phyloP scores from a whole-genome alignment of 768 basidiomycete genomes.

The Trametes gibbosa region DNA sequence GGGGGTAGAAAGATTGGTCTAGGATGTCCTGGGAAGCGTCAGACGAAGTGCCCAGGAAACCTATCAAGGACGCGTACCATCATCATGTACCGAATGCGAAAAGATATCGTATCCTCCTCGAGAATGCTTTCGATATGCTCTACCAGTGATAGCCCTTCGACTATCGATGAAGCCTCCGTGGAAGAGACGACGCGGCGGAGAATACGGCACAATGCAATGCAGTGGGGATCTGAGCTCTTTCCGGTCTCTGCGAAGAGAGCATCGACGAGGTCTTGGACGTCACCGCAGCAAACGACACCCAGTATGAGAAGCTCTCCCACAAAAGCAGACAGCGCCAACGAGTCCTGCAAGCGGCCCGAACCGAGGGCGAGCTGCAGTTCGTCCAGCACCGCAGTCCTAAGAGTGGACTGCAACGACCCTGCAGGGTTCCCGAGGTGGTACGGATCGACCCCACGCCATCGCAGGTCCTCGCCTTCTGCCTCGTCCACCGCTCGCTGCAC shows the following conservation, averaged over 20 bases:
- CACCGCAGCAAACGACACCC: constrained; percentile 20
- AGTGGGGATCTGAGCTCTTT: constrained; percentile 13
- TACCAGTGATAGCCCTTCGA: constrained; percentile 19
- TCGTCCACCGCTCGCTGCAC: constrained; percentile 47
- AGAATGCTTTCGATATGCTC: constrained; percentile 19
- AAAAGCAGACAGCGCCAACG: constrained; percentile 17
- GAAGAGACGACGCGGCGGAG: constrained; percentile 19
- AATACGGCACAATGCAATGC: constrained; percentile 23
- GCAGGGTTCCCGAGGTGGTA: constrained; percentile 22
- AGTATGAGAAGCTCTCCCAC: constrained; percentile 25
- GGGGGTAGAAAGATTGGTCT: constrained; percentile 20
- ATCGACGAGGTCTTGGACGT: constrained; percentile 23
- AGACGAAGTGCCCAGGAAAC: neutral
- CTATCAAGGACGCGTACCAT: constrained; percentile 20
- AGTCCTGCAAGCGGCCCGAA: neutral
- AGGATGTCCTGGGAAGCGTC: constrained; percentile 19
- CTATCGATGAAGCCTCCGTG: constrained; percentile 22
- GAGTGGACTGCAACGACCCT: constrained; percentile 15
- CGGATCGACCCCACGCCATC: constrained; percentile 25
- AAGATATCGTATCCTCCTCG: constrained; percentile 22
- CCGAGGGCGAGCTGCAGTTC: constrained; percentile 10
- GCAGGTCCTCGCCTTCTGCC: constrained; percentile 32
- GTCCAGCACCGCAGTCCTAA: constrained; percentile 10
- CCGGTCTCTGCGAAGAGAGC: constrained; percentile 15
- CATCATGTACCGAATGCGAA: constrained; percentile 24